Evolutionary conservation across 305 asterid genomes (phyloP), one percentile per base, ranked within the genome.

Genomic region (Rubia balearica): DNA sequence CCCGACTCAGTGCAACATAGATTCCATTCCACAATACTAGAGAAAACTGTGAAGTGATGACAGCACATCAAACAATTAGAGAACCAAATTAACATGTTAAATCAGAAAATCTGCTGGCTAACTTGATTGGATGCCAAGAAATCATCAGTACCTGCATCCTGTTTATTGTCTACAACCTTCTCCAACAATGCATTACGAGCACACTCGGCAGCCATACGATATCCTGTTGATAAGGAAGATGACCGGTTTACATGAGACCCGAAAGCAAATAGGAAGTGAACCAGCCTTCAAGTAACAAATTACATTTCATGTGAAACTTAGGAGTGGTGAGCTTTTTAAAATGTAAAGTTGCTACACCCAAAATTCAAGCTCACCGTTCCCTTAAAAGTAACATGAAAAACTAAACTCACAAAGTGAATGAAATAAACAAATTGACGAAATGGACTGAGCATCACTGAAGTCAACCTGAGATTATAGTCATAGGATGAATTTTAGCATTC

Each of bases 161-260:
- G 79, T 73, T 89, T 91, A 63, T 91, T 89, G 76, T 91, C 98
- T 17, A 86, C 85, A 8, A 83, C 96, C 82, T 79, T 91, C 82
- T 85, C 91, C 80, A 89, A 81, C 82, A 91, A 78, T 24, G 96
- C 94, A 74, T 77, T 78, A 72, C 90, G 84, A 9, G 98, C 94
- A 79, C 93, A 87, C 76, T 91, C 98, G 67, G 92, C 85, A 43
- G 96, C 98, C 96, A 91, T 82, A 14, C 96, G 97, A 66, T 81
- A 91, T 64, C 97, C 97, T 91, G 81, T 67, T 36, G 19, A 49
- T 14, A 27, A 71, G 7, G 76, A 42, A 59, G 51, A 40, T 13
- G 46, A 3, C 55, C 56, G 61, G 27, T 2, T n/a, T 16, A 67
- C 64, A 69, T 53, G 21, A 22, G 5, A 40, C 6, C 24, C 7